Evolutionary conservation across 768 basidiomycete genomes (phyloP), one percentile per base, ranked within the genome.

Genomic region (Amylocystis lapponica): DNA sequence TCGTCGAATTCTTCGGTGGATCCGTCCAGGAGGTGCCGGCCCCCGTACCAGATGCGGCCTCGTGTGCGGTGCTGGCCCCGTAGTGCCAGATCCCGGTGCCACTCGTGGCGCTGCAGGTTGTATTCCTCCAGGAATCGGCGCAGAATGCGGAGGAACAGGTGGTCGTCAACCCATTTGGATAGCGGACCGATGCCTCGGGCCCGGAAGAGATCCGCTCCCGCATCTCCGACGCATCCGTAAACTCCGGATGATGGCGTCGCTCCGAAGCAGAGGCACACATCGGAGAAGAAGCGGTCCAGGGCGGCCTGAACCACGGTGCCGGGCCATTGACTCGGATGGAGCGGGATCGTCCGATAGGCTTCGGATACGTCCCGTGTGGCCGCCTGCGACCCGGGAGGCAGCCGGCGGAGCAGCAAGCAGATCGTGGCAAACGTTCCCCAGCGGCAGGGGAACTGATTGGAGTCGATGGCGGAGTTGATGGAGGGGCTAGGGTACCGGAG

Each of bases 351-450:
- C 0, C 61, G 45, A 36, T 70, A 72, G 0, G 70, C 72, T 45
- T 70, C 66, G 0, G 58, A 46, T 1, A 74, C 59, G 27, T 75
- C 68, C 0, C 60, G 42, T 0, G 53, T 49, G 0, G 65, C 57
- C 1, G 53, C 63, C 47, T 72, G 60, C 0, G 65, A 65, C 0
- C 62, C 60, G 14, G 61, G 65, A 0, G 69, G 69, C 0, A 72
- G 65, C 2, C 48, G 41, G 0, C 31, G 53, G 0, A 73, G 53
- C 22, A 63, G 38, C 13, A 57, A 36, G 22, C 47, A 64, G 0
- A 70, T 44, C 0, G 59, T 55, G 0, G 50, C 38, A 34, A 75
- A 74, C 0, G 69, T 72, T 1, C 68, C 68, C 71, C 69, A 74
- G 0, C 63, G 66, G 52, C 67, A 68, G 0, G 70, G 71, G 42